Percentiles rank a stretch among this genome's conserved stretches.
phyloP scores from a whole-genome alignment of 2,329 filamentous ascomycete genomes.

The Penicillium sclerotigenum region DNA sequence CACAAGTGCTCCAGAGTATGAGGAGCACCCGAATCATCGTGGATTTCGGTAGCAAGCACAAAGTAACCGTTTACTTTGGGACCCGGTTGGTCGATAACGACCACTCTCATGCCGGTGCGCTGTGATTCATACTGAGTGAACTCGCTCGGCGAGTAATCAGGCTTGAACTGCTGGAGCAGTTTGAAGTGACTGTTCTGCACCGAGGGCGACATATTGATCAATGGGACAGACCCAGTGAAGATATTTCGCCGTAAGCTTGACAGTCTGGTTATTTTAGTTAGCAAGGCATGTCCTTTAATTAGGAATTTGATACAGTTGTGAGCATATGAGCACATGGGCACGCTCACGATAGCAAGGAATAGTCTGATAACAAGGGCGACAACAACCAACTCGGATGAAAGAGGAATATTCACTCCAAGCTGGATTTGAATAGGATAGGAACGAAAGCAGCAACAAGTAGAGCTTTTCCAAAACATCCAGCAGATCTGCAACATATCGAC shows the following conservation, averaged over 20 bases:
- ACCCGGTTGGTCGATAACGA: conserved; percentile 86
- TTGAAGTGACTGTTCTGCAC: conserved; percentile 63
- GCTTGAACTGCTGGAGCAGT: conserved; percentile 78
- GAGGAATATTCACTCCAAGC: neutral
- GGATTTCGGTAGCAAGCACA: conserved; percentile 91
- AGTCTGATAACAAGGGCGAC: neutral
- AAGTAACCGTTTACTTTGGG: conserved; percentile 97
- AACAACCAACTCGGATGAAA: neutral
- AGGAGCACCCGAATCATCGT: conserved; percentile 92
- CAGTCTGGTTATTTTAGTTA: conserved; percentile 23
- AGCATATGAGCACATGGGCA: neutral
- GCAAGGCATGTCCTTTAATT: conserved; percentile 1
- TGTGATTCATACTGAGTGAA: conserved; percentile 96
- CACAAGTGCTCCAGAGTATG: conserved; percentile 80
- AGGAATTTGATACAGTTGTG: neutral
- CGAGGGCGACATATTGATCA: conserved; percentile 55
- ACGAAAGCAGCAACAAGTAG: neutral
- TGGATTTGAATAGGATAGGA: neutral
- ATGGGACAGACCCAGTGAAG: conserved; percentile 20
- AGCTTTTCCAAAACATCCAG: neutral
- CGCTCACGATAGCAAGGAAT: neutral
- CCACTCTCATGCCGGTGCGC: conserved; percentile 88
- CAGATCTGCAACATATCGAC: conserved; percentile 5
- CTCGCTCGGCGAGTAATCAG: conserved; percentile 82
- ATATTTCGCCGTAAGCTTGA: conserved; percentile 19